Percentiles rank a stretch among this genome's conserved stretches.
phyloP scores from a whole-genome alignment of 2,329 filamentous ascomycete species.

The Didymellaceae sp. region DNA sequence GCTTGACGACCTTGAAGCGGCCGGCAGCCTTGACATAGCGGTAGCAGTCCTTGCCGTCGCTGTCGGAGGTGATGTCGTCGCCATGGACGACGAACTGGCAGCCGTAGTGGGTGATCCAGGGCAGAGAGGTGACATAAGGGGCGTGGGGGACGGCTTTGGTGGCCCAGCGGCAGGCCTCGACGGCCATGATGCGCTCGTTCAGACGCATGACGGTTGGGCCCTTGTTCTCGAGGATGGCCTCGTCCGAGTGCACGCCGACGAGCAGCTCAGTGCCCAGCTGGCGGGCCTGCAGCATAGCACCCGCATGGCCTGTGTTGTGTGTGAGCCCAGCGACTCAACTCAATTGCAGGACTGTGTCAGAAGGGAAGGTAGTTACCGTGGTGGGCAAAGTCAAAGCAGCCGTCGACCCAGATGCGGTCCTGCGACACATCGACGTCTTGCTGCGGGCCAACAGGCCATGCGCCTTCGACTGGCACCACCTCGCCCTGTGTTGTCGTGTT shows the following conservation, averaged over 20 bases:
- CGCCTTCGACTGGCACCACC: slow-evolving; percentile 58
- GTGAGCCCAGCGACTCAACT: too few species aligned
- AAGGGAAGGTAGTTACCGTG: slow-evolving; percentile 66
- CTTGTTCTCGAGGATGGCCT: slow-evolving; percentile 95
- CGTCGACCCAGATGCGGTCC: slow-evolving; percentile 94
- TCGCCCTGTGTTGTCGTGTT: slow-evolving; percentile 34
- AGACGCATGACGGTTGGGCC: slow-evolving; percentile 97
- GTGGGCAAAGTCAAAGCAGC: slow-evolving; percentile 99
- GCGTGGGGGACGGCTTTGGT: slow-evolving; percentile 83
- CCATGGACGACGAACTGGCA: slow-evolving; percentile 96
- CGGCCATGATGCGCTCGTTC: slow-evolving; percentile 84
- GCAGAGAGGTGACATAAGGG: slow-evolving; percentile 91
- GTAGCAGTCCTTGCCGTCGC: slow-evolving; percentile 93
- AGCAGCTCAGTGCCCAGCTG: slow-evolving; percentile 87
- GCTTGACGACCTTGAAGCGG: slow-evolving; percentile 94
- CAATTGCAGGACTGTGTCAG: slow-evolving; percentile 22
- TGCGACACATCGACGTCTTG: slow-evolving; percentile 64
- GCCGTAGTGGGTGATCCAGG: slow-evolving; percentile 94
- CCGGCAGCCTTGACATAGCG: slow-evolving; percentile 94
- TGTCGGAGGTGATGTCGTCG: slow-evolving; percentile 96
- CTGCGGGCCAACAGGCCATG: slow-evolving; percentile 71
- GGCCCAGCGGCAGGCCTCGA: slow-evolving; percentile 94
- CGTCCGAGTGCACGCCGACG: slow-evolving; percentile 94
- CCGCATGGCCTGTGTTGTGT: slow-evolving; percentile 76
- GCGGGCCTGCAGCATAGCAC: slow-evolving; percentile 94